Conservation (phyloP, 176 grass and related monocot species). For the Aechmea fasciata region DNA sequence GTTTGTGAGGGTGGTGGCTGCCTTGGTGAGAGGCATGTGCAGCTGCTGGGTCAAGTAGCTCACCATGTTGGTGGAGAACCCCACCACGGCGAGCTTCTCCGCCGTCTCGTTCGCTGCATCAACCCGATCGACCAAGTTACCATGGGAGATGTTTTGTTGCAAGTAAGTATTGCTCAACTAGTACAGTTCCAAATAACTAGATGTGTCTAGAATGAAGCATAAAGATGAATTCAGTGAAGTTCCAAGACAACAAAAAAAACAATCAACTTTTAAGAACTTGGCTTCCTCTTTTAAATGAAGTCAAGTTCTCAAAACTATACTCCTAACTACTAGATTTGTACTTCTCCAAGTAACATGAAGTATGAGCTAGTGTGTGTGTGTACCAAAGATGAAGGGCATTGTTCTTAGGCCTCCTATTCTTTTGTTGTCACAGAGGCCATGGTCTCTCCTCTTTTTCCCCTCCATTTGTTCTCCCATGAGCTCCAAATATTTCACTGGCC, state of each 20-base stretch:
- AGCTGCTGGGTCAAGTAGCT: slow-evolving; percentile 74
- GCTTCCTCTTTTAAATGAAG: no score
- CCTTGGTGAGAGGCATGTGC: slow-evolving; percentile 66
- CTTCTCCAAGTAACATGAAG: not conserved
- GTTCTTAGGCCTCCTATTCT: slow-evolving; percentile 61
- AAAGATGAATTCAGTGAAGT: no score
- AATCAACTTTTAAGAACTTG: no score
- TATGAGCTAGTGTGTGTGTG: slow-evolving; percentile 1
- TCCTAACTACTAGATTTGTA: no score
- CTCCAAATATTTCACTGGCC: not conserved
- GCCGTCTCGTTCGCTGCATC: slow-evolving; percentile 61
- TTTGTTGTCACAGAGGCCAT: not conserved
- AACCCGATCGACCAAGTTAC: not conserved
- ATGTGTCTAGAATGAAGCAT: no score
- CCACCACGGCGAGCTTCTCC: slow-evolving; percentile 82
- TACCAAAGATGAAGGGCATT: slow-evolving; percentile 91
- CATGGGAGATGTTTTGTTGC: not conserved
- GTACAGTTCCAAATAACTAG: no score
- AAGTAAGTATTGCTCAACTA: not conserved
- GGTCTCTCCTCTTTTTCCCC: not conserved
- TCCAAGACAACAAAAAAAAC: no score
- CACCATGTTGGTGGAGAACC: slow-evolving; percentile 74
- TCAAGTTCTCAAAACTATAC: no score
- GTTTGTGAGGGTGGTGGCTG: slow-evolving; percentile 78
- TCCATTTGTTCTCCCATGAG: not conserved